A percentile compares a stretch with the other conserved stretches of the same genome.
Conservation (phyloP, 495 filamentous ascomycete species). For the Penicillium riverlandense region DNA sequence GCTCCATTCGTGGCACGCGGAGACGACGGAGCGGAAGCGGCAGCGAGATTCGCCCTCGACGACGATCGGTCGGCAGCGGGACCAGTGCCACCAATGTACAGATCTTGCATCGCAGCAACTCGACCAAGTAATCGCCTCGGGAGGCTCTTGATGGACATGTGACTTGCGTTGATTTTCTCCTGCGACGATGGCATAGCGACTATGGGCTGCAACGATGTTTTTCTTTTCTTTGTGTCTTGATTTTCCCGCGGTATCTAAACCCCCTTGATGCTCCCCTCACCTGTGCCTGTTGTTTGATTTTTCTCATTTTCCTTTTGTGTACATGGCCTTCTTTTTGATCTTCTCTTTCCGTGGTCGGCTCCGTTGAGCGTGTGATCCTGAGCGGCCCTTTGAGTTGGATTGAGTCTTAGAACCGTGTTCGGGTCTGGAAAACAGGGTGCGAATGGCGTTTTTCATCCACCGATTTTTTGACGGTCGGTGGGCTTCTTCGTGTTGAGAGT, state of each 20-base stretch:
- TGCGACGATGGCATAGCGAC: constrained; percentile 37
- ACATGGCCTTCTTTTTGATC: constrained; percentile 37
- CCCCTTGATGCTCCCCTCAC: constrained; percentile 15
- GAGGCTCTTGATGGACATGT: constrained; percentile 23
- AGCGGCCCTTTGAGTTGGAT: constrained; percentile 35
- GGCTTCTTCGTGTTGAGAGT: constrained; percentile 25
- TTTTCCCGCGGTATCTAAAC: constrained; percentile 13
- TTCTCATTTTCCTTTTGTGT: constrained; percentile 32
- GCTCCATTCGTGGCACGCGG: constrained; percentile 32
- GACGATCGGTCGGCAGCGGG: constrained; percentile 36
- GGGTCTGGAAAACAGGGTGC: constrained; percentile 43
- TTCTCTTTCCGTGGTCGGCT: constrained; percentile 27
- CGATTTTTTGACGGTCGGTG: constrained; percentile 26
- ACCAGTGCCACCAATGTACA: constrained; percentile 28
- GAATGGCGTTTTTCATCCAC: constrained; percentile 41
- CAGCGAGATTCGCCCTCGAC: constrained; percentile 38
- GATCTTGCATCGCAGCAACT: constrained; percentile 42
- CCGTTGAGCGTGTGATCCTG: constrained; percentile 16
- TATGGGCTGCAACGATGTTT: constrained; percentile 25
- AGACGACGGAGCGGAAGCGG: constrained; percentile 42
- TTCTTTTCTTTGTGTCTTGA: constrained; percentile 17
- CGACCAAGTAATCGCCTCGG: constrained; percentile 26
- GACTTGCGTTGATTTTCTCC: constrained; percentile 21
- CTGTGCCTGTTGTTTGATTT: constrained; percentile 15
- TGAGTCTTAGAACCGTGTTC: constrained; percentile 41